Evolutionary conservation across 768 basidiomycete species (phyloP).

Genomic region (Tricholoma furcatifolium): DNA sequence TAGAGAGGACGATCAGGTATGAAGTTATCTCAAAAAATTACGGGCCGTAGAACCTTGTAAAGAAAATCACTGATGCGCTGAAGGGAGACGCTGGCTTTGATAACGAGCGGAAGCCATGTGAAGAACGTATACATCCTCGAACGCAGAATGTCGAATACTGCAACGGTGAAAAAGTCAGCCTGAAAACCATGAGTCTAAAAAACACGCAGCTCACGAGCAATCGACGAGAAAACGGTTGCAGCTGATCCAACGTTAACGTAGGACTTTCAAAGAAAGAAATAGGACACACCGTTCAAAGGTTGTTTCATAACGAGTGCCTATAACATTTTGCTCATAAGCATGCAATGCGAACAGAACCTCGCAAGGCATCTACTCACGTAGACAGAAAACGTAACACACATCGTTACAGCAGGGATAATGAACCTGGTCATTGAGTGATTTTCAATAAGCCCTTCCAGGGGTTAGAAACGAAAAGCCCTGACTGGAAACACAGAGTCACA

Average conservation of each 20-base stretch:
- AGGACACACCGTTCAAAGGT: constrained; percentile 7
- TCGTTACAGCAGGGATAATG: constrained; percentile 58
- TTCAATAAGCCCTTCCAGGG: too few species aligned
- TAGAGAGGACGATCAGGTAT: constrained; percentile 8
- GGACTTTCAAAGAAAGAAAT: background rate
- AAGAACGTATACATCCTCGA: constrained; percentile 39
- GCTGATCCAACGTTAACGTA: background rate
- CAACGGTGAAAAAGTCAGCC: background rate
- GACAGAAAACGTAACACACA: constrained; percentile 61
- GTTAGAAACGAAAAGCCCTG: constrained; percentile 12
- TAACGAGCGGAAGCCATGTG: constrained; percentile 19
- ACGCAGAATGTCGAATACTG: constrained; percentile 61
- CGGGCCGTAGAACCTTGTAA: constrained; percentile 32
- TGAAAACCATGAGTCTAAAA: background rate
- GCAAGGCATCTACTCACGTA: constrained; percentile 23
- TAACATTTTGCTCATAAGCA: background rate
- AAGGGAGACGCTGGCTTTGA: constrained; percentile 58
- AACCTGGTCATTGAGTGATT: too few species aligned
- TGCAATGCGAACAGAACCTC: too few species aligned
- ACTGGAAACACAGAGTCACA: constrained; percentile 41
- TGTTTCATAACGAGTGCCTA: constrained; percentile 13
- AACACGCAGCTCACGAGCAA: too few species aligned
- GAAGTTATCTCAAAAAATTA: too few species aligned
- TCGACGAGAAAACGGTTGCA: constrained; percentile 16
- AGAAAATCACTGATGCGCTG: constrained; percentile 47